Evolutionary conservation across 345 rosid species (phyloP).

Genomic region (Arabidopsis thaliana): TAIR10.1 NC_003070.9:3265001-3265500

Average conservation of each 20-base stretch:
- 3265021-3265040: neutral
- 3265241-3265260: neutral
- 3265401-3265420: neutral
- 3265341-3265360: neutral
- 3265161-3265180: conserved; percentile 7
- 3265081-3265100: neutral
- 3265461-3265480: neutral
- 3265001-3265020: neutral
- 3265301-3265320: neutral
- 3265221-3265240: neutral
- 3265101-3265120: neutral
- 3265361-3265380: neutral
- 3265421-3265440: neutral
- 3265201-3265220: neutral
- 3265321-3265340: conserved; percentile 6
- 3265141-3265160: neutral
- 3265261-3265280: neutral
- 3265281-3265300: neutral
- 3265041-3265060: neutral
- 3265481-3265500: neutral
- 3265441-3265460: neutral
- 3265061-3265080: neutral
- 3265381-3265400: neutral
- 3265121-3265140: neutral
- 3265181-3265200: neutral